Evolutionary conservation across 2,329 filamentous ascomycete species (phyloP), one percentile per base, ranked within the genome.

Genomic region (Samsoniella hepiali): DNA sequence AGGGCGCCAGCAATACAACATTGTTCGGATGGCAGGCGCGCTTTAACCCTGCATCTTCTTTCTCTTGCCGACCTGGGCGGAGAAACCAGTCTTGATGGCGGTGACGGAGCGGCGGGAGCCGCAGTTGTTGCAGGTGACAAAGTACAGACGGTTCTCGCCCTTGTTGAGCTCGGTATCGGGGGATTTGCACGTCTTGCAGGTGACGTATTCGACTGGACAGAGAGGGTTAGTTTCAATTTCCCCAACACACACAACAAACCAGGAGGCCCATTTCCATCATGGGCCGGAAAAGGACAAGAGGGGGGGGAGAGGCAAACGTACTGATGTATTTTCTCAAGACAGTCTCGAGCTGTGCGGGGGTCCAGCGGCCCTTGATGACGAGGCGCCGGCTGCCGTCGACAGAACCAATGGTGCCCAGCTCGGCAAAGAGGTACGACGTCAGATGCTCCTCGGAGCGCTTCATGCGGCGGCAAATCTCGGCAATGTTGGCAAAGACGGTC

Each of bases 61-160:
- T 86, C 95, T 90, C 90, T 97, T 97, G 78, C 95, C 95, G 78
- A 99, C 91, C 82, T 98, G 95, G 78, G 95, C 95, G 74, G 93
- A 96, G 93, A 99, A 99, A 93, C 95, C 95, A 66, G 93, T 97
- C 89, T 99, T 99, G 90, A 99, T 99, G 70, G 95, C 93, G 65
- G 92, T 92, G 76, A 98, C 94, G 74, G 88, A 93, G 76, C 93
- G 90, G 79, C 94, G 84, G 59, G 88, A 91, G 67, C 89, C 88
- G 73, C 90, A 92, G 64, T 88, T 90, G 75, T 79, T 97, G 88
- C 94, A 97, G 65, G 93, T 97, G 75, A 99, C 93, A 83, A 98
- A 99, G 83, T 96, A 97, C 68, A 99, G 84, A 82, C 95, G 91
- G 84, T 98, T 99, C 81, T 99, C 95, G 79, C 94, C 95, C 84